A percentile compares a stretch with the other conserved stretches of the same genome.
These are phyloP conservation scores for Cladosporium sp. DNA, from an alignment of 2,329 filamentous ascomycete genomes.

Conservation along the genomic window DNA sequence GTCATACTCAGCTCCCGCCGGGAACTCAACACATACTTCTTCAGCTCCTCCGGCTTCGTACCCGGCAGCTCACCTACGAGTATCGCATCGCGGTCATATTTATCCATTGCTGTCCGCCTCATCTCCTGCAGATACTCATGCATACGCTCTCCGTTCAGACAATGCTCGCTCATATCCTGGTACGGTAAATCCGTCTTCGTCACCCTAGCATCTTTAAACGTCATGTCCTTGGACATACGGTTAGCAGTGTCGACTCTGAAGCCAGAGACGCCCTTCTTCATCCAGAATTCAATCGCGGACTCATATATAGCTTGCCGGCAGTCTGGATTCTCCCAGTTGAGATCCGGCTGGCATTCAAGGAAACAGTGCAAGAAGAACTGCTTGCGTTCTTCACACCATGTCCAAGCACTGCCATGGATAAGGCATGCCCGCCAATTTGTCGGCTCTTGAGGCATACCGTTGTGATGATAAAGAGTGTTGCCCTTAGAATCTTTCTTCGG, in stretches of 20 bases:
- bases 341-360: conserved; percentile 68
- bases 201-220: conserved; percentile 20
- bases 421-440: conserved; percentile 61
- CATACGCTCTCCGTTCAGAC: conserved; percentile 33
- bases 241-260: conserved; percentile 32
- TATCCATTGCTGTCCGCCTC: conserved; percentile 38
- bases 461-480: conserved; percentile 50
- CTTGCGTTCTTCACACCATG: conserved; percentile 63
- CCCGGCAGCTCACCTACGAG: conserved; percentile 41
- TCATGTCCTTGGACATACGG: conserved; percentile 22
- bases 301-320: conserved; percentile 64
- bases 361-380: conserved; percentile 77
- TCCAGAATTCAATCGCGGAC: conserved; percentile 57
- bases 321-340: conserved; percentile 73
- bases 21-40: neutral
- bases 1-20: conserved; percentile 11
- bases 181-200: conserved; percentile 10
- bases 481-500: conserved; percentile 49
- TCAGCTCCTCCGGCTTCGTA: conserved; percentile 3
- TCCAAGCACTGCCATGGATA: conserved; percentile 52
- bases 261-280: conserved; percentile 57
- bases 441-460: conserved; percentile 25
- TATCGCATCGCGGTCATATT: conserved; percentile 37
- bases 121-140: conserved; percentile 45
- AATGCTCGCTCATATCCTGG: conserved; percentile 10